Evolutionary conservation across 495 filamentous ascomycete species (phyloP), one percentile per base, ranked within the genome.

Genomic region (Aspergillus carlsbadensis): DNA sequence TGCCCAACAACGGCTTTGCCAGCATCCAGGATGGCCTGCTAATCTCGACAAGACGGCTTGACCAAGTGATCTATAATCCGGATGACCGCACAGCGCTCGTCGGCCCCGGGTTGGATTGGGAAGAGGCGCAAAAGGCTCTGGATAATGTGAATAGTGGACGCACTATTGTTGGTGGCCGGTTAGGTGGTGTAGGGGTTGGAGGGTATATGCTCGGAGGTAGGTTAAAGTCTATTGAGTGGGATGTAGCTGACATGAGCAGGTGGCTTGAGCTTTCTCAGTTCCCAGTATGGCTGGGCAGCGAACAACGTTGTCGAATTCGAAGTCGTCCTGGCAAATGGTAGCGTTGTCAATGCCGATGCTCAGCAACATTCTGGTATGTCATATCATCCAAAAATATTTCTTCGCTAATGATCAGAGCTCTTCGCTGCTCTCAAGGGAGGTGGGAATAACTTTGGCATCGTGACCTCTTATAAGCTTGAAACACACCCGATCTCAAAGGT

Each of bases 401-500:
- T 35, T 7, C 44, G 15, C 46, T 50, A 34, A 47, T 18, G 31
- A 17, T 13, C 21, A 73, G 83, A 87, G 37, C 80, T 87, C 8
- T 85, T 77, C 57, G 64, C 65, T 20, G 79, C 80, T 2, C 66
- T 87, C 5, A 82, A 83, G 49, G 84, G 83, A 35, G 80, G 81
- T 31, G 70, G 73, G 6, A 81, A 77, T 57, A 87, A 86, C 67
- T 82, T 86, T 51, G 84, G 83, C 11, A 75, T 89, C 54, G 79
- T 85, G n/a, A 85, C 84, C 5, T 62, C 71, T 13, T 80, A 84
- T 59, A 73, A 74, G 24, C 52, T 85, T 40, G 56, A 74, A 37
- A 81, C 82, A 0, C 78, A 81, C 45, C 68, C 68, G 0, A 58
- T 62, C 18, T 58, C 66, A 39, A 65, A 74, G 58, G 65, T 64